A percentile compares a stretch with the other conserved stretches of the same genome.
These are phyloP conservation scores for Saccharomycopsis crataegensis DNA, from an alignment of 1,139 yeast species.

Conservation along the genomic window DNA sequence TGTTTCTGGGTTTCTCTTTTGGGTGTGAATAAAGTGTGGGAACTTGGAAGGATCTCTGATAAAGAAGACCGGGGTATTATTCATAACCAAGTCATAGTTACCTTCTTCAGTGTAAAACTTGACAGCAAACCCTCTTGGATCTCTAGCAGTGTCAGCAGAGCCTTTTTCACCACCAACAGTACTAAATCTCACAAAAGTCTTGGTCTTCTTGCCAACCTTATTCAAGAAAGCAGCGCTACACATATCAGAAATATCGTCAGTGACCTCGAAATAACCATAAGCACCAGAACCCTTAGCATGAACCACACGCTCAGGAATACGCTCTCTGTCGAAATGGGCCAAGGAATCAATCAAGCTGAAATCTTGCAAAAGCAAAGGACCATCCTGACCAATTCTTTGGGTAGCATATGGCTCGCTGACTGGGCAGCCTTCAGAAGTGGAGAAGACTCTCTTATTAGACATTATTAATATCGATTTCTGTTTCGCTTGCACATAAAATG, in stretches of 20 bases:
- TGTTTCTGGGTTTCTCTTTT: constrained; percentile 73
- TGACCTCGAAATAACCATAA: constrained; percentile 51
- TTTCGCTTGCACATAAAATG: not conserved
- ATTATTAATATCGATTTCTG: not conserved
- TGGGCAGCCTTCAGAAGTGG: constrained; percentile 73
- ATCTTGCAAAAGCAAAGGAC: constrained; percentile 53
- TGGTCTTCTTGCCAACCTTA: constrained; percentile 41
- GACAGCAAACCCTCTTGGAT: constrained; percentile 53
- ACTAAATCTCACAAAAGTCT: constrained; percentile 44
- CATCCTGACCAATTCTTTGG: constrained; percentile 52
- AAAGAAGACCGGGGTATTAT: constrained; percentile 54
- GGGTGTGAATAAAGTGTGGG: constrained; percentile 54
- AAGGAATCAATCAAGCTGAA: constrained; percentile 46
- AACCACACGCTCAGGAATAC: constrained; percentile 58
- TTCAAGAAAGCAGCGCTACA: constrained; percentile 43
- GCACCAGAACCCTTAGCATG: constrained; percentile 65
- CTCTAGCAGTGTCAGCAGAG: constrained; percentile 50
- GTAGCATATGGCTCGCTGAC: constrained; percentile 51
- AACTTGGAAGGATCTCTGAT: constrained; percentile 54
- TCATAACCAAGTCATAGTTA: constrained; percentile 54
- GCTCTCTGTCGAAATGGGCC: constrained; percentile 54
- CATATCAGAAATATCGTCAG: constrained; percentile 47
- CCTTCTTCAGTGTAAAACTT: constrained; percentile 55
- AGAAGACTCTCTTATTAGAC: constrained; percentile 32
- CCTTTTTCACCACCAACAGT: constrained; percentile 58